These are phyloP conservation scores for Sporodiniella umbellata DNA, from an alignment of 371 early-diverging fungal genomes.

Conservation along the genomic window DNA sequence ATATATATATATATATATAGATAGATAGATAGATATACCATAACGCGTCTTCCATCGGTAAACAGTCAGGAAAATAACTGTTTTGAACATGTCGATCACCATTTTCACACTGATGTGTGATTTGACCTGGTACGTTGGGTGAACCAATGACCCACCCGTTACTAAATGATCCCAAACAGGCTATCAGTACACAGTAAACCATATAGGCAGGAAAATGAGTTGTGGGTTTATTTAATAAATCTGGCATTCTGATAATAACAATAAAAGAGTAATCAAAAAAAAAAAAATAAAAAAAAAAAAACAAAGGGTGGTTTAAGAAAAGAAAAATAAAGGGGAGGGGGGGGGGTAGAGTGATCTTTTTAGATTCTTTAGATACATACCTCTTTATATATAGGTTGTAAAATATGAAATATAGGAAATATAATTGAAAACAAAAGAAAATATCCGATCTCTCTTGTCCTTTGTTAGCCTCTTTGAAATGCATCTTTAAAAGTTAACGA, in stretches of 20 bases:
- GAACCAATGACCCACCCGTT: conserved; percentile 51
- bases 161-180: conserved; percentile 38
- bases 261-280: not conserved
- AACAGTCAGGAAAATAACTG: conserved; percentile 24
- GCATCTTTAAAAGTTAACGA: no score
- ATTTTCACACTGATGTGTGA: conserved; percentile 22
- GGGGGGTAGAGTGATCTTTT: no score
- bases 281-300: conserved; percentile 4
- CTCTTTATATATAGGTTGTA: no score
- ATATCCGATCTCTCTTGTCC: no score
- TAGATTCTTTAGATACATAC: no score
- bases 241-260: not conserved
- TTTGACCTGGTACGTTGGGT: conserved; percentile 41
- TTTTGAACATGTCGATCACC: conserved; percentile 9
- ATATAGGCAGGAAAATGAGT: conserved; percentile 39
- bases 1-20: no score
- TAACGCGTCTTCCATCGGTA: conserved; percentile 24
- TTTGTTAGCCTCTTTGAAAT: no score
- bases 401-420: no score
- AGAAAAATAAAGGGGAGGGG: no score
- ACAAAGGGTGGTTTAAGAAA: no score
- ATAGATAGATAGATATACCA: no score
- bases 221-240: conserved; percentile 15
- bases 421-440: no score
- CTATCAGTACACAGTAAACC: conserved; percentile 38